phyloP scores from a whole-genome alignment of 1,284 basidiomycete species.

The Cutaneotrichosporon spelunceum region DNA sequence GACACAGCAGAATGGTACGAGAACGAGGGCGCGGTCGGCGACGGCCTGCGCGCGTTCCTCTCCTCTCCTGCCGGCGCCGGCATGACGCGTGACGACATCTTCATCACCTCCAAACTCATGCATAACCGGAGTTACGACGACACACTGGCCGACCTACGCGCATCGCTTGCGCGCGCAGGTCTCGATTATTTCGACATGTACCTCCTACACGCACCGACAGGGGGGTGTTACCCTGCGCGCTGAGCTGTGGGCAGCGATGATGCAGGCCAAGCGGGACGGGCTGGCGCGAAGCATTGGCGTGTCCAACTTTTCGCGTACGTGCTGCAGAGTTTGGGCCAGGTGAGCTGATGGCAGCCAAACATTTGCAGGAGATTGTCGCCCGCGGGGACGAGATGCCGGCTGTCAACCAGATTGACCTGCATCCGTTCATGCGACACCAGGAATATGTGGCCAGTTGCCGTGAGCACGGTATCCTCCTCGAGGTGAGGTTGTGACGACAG shows the following conservation, averaged over 20 bases:
- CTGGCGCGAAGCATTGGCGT: conserved; percentile 53
- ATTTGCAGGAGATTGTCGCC: conserved; percentile 54
- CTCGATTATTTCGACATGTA: conserved; percentile 55
- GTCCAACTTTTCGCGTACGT: conserved; percentile 49
- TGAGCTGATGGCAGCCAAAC: conserved; percentile 34
- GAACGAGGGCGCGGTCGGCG: conserved; percentile 64
- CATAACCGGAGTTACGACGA: conserved; percentile 58
- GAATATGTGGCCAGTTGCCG: conserved; percentile 54
- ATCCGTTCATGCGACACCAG: conserved; percentile 52
- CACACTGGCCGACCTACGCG: conserved; percentile 57
- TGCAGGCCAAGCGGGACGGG: conserved; percentile 52
- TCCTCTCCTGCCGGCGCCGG: conserved; percentile 9
- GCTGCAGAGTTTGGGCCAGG: no score
- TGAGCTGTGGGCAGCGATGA: conserved; percentile 52
- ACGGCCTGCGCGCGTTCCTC: conserved; percentile 57
- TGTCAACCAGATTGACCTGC: conserved; percentile 51
- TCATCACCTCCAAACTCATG: conserved; percentile 68
- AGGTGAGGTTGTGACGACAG: conserved; percentile 25
- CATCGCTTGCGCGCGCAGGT: conserved; percentile 58
- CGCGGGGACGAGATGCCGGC: conserved; percentile 46
- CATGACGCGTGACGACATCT: conserved; percentile 60
- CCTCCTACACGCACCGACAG: conserved; percentile 53
- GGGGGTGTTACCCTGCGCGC: conserved; percentile 50
- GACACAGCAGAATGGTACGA: conserved; percentile 61
- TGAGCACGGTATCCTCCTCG: conserved; percentile 53